Base-by-base conservation (phyloP, 1,139 yeast species). In the Blastobotrys proliferans region DNA sequence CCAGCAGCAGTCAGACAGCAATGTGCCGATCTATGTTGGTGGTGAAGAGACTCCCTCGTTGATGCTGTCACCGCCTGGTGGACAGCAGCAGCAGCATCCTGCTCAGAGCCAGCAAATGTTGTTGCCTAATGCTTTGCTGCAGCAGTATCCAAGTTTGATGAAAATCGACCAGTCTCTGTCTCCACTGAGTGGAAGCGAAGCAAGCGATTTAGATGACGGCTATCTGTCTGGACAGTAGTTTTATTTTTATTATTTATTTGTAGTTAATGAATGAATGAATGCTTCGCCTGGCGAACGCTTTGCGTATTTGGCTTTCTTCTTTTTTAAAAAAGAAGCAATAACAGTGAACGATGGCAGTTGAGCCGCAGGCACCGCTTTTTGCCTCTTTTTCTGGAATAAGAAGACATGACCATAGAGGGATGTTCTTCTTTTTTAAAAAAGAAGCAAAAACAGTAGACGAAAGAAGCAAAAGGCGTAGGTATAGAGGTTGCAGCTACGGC, bases 121-220 rank as follows among this genome's bases (percentile, higher is more conserved):
- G 8, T 40, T 51, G 31, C 56, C 55, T 9, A 43, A 45, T n/a
- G 53, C 54, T 3, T 41, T 52, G 40, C 43, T 51, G 28, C 55
- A 48, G 44, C 56, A 53, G 36, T 54, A 43, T 43, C 58, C 58
- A 14, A 47, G 53, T 18, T 38, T 54, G 47, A 35, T 49, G 37
- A 51, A 48, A 26, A 38, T 45, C 6, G 43, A 43, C 19, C 38
- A 42, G 24, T 27, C 38, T 8, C 14, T 35, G 14, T 28, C 39
- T 4, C 38, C 41, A 19, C 28, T 41, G 26, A 33, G 41, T 26
- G 41, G 41, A n/a, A 43, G 44, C 26, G 47, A 44, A 29, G 37
- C 41, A 17, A 43, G 44, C 32, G 52, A 51, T 18, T 41, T 41
- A 19, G 51, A 44, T 11, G 42, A 38, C 20, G 42, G 37, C 3